These are phyloP conservation scores for Chaetomidium leptoderma DNA, from an alignment of 495 filamentous ascomycete genomes.

Conservation along the genomic window DNA sequence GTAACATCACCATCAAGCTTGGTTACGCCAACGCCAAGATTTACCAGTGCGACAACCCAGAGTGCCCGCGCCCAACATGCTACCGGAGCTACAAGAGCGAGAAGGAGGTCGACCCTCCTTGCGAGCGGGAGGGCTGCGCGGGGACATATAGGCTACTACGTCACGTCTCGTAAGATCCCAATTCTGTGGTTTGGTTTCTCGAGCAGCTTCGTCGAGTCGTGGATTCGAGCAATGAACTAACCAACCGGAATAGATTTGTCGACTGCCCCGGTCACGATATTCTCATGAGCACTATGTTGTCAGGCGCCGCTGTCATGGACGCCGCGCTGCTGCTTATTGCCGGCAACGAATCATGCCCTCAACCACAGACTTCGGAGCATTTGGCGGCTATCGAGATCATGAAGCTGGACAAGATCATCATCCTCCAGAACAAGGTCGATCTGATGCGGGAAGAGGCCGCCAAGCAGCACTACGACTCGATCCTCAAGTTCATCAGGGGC, in stretches of 20 bases:
- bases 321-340: slow-evolving; percentile 93
- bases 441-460: slow-evolving; percentile 92
- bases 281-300: slow-evolving; percentile 99
- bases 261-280: slow-evolving; percentile 99
- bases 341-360: slow-evolving; percentile 97
- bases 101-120: slow-evolving; percentile 92
- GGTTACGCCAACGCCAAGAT: slow-evolving; percentile 99
- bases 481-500: slow-evolving; percentile 94
- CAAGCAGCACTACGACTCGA: slow-evolving; percentile 87
- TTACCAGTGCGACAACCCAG: slow-evolving; percentile 93
- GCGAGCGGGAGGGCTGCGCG: slow-evolving; percentile 84
- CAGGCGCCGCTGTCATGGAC: slow-evolving; percentile 98
- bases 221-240: slow-evolving; percentile 5
- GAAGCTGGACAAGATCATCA: slow-evolving; percentile 97
- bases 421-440: slow-evolving; percentile 98
- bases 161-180: slow-evolving; percentile 68
- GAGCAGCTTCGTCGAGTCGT: neutral
- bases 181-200: neutral
- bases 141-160: slow-evolving; percentile 79
- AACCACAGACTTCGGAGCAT: slow-evolving; percentile 99
- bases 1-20: slow-evolving; percentile 99
- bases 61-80: slow-evolving; percentile 90
- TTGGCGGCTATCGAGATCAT: slow-evolving; percentile 98
- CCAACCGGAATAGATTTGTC: slow-evolving; percentile 62
- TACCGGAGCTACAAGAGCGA: slow-evolving; percentile 97